Evolutionary conservation across 805 yeast species (phyloP).

Genomic region (Metschnikowia koreensis): DNA sequence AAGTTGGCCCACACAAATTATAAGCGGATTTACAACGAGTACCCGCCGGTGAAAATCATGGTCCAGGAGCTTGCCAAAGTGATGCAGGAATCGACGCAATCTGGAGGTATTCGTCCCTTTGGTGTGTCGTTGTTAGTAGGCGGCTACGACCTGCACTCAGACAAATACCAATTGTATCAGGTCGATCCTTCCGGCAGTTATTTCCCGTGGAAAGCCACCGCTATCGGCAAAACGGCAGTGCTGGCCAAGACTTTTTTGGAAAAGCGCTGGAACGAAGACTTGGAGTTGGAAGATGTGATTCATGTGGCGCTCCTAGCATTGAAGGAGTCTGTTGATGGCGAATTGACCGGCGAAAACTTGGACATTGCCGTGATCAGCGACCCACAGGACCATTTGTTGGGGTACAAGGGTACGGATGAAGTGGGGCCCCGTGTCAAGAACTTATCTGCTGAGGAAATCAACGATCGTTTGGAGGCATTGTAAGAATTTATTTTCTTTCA

Average conservation of each 20-base stretch:
- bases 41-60: conserved; percentile 92
- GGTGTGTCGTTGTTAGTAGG: conserved; percentile 95
- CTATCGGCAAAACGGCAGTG: conserved; percentile 92
- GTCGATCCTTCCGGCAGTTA: conserved; percentile 98
- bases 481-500: conserved; percentile 25
- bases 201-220: conserved; percentile 99
- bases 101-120: conserved; percentile 98
- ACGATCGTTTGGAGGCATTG: conserved; percentile 91
- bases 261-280: conserved; percentile 96
- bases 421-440: conserved; percentile 88
- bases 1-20: conserved; percentile 90
- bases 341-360: conserved; percentile 93
- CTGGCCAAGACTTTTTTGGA: conserved; percentile 98
- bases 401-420: conserved; percentile 80
- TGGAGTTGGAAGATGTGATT: conserved; percentile 96
- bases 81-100: conserved; percentile 98
- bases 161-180: conserved; percentile 78
- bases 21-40: conserved; percentile 90
- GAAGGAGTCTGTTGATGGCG: conserved; percentile 97
- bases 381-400: conserved; percentile 76
- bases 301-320: conserved; percentile 92
- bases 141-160: conserved; percentile 80
- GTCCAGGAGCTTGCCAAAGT: conserved; percentile 94
- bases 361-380: conserved; percentile 87
- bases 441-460: conserved; percentile 84